phyloP scores from a whole-genome alignment of 257 asterid genomes.

The Fraxinus anomala region DNA sequence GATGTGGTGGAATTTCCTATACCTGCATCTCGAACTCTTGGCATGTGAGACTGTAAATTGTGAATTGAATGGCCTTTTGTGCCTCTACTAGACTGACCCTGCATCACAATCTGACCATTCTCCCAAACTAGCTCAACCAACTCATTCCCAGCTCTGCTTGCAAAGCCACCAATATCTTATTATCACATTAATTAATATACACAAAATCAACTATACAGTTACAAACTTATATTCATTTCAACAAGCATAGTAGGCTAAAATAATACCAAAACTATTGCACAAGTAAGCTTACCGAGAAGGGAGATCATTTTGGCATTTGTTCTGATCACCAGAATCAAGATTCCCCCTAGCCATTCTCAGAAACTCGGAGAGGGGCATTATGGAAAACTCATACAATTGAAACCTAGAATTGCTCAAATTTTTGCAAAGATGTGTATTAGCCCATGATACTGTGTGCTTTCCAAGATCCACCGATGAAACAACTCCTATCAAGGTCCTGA shows the following conservation, averaged over 20 bases:
- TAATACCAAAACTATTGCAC: not conserved
- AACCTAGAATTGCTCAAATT: constrained; percentile 19
- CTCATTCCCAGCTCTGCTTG: constrained; percentile 58
- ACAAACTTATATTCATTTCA: constrained; percentile 14
- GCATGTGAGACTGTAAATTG: constrained; percentile 26
- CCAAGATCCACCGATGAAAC: constrained; percentile 28
- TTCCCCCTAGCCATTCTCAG: constrained; percentile 70
- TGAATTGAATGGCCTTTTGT: constrained; percentile 35
- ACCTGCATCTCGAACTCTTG: constrained; percentile 40
- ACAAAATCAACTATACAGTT: not conserved
- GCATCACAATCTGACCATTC: constrained; percentile 78
- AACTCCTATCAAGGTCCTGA: constrained; percentile 22
- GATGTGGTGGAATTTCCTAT: constrained; percentile 33
- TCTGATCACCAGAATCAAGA: constrained; percentile 54
- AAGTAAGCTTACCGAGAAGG: constrained; percentile 48
- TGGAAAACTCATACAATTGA: constrained; percentile 25
- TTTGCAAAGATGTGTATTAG: constrained; percentile 20
- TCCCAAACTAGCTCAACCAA: constrained; percentile 81
- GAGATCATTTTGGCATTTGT: constrained; percentile 31
- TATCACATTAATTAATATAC: constrained; percentile 4
- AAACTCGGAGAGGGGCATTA: constrained; percentile 88
- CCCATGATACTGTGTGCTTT: constrained; percentile 7
- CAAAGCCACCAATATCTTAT: constrained; percentile 19
- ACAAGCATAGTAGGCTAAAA: constrained; percentile 13
- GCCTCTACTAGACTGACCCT: constrained; percentile 63